Evolutionary conservation across 345 rosid species (phyloP).

Genomic region (Sapria himalayana): DNA sequence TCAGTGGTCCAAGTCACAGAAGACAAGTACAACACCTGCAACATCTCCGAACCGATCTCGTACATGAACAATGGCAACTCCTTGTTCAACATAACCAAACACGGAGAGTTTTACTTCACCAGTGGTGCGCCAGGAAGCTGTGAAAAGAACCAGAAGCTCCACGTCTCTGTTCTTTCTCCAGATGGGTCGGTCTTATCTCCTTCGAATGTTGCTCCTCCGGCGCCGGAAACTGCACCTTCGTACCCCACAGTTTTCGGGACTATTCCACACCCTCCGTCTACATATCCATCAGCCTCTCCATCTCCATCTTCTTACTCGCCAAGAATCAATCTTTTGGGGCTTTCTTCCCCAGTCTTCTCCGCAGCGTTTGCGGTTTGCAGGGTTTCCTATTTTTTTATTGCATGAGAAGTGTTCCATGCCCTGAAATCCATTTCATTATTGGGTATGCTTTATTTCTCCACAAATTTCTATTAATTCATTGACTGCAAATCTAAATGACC

Average conservation of each 20-base stretch:
- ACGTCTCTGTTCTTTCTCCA: slow-evolving; percentile 27
- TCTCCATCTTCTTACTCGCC: too few relatives aligned
- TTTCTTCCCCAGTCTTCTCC: too few relatives aligned
- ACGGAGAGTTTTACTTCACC: slow-evolving; percentile 57
- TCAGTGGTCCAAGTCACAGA: slow-evolving; percentile 64
- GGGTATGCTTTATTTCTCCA: too few relatives aligned
- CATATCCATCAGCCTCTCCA: slow-evolving; percentile 31
- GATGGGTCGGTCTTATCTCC: slow-evolving; percentile 39
- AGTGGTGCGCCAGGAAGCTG: slow-evolving; percentile 69
- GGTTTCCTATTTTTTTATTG: too few relatives aligned
- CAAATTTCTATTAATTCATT: too few relatives aligned
- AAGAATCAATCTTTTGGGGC: too few relatives aligned
- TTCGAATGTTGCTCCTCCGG: slow-evolving; percentile 19
- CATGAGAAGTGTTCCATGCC: too few relatives aligned
- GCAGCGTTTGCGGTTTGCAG: too few relatives aligned
- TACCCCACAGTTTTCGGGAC: slow-evolving; percentile 50
- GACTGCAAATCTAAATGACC: too few relatives aligned
- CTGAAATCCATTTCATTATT: too few relatives aligned
- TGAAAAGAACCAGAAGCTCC: slow-evolving; percentile 67
- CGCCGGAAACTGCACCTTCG: slow-evolving; percentile 44
- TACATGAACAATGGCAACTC: slow-evolving; percentile 88
- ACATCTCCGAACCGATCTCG: slow-evolving; percentile 61
- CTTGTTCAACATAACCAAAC: slow-evolving; percentile 52
- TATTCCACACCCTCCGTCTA: slow-evolving; percentile 43
- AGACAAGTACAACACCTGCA: slow-evolving; percentile 41